phyloP scores from a whole-genome alignment of 2,329 filamentous ascomycete genomes.

The Graphilbum fragrans region DNA sequence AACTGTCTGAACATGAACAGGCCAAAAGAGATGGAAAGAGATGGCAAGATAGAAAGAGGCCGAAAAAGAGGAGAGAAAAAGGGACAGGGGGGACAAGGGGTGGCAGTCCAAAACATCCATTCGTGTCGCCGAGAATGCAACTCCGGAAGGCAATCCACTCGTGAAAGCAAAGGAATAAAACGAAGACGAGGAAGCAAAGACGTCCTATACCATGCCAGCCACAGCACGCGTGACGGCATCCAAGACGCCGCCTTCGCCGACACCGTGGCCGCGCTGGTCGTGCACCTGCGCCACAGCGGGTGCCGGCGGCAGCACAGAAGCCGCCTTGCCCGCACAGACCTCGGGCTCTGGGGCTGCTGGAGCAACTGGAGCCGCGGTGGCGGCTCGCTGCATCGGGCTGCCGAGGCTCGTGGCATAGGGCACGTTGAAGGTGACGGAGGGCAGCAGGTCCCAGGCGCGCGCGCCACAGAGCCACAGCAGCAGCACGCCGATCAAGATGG shows the following conservation, averaged over 20 bases:
- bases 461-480: conserved; percentile 11
- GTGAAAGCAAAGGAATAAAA: not conserved
- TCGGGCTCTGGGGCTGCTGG: not conserved
- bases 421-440: conserved; percentile 10
- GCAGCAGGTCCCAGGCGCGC: conserved; percentile 9
- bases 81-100: too few species aligned
- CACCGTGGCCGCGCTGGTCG: not conserved
- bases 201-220: not conserved
- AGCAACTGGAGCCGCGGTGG: not conserved
- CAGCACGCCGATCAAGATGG: conserved; percentile 10
- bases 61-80: too few species aligned
- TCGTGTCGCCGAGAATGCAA: too few species aligned
- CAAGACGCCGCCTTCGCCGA: not conserved
- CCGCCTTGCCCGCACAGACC: too few species aligned
- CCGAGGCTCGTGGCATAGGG: conserved; percentile 11
- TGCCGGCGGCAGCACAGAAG: too few species aligned
- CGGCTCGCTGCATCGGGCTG: conserved; percentile 4
- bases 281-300: not conserved
- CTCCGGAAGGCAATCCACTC: not conserved
- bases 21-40: too few species aligned
- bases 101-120: too few species aligned
- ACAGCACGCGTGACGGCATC: not conserved
- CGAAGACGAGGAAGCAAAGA: not conserved
- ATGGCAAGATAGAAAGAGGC: too few species aligned
- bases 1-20: too few species aligned